Base-by-base conservation (phyloP, 805 yeast genomes). In the Hanseniaspora hatyaiensis region DNA sequence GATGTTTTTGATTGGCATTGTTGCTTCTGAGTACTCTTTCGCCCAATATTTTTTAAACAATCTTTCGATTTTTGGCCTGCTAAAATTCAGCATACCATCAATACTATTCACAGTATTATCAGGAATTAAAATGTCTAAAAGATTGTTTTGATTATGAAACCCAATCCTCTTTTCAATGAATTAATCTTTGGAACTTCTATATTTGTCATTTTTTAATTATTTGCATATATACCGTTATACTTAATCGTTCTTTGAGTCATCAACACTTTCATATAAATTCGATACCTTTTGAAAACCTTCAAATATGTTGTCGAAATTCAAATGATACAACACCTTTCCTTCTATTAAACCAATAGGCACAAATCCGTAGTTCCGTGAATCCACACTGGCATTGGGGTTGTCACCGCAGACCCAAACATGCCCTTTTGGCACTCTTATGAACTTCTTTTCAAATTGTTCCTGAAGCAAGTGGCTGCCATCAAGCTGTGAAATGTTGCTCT, bases 391-490 rank as follows among this genome's bases (percentile, higher is more conserved):
- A 23, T 85, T 73, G 50, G 89, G 64, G 59, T 92, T 92, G 59
- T 92, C 99, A 1, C 99, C 99, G 0, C 96, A 86, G 3, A 88
- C 80, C 97, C 97, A 92, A 40, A 85, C 83, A 63, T 92, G 98
- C 2, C 98, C 98, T 54, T 79, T 76, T 1, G 98, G 98, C 0
- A 92, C 88, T 49, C 67, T 70, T 8, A 89, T 78, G 61, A 69
- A 85, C 49, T 75, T 73, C 39, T 65, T 52, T 42, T 60, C 62
- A 16, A 56, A 39, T 12, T 30, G 53, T 4, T 59, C 61, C 22
- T 53, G 52, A 2, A 39, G 44, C 26, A 46, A 49, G 2, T 34
- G 24, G n/a, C 47, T 50, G 15, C 47, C 51, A 24, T 47, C 51
- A 4, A 50, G 50, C 13, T 26, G 50, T 18, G 37, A 53, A 8